Base-by-base conservation (phyloP, 2,329 filamentous ascomycete species). In the Pseudogymnoascus sp. region DNA sequence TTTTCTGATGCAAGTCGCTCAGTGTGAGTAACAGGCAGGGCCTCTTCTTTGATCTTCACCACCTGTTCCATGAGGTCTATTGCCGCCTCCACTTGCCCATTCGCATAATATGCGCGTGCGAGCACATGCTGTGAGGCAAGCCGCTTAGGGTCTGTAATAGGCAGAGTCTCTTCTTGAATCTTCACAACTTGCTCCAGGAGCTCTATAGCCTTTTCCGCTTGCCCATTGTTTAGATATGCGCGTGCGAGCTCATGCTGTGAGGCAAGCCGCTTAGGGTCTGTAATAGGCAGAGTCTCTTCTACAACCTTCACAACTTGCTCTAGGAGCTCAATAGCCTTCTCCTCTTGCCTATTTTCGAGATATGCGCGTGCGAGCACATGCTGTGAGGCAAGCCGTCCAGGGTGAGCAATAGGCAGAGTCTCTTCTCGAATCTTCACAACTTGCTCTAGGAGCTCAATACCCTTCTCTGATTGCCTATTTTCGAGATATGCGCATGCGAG, bases 351-450 rank as follows among this genome's bases (percentile, higher is more conserved):
- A 39, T n/a, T 8, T 1, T 2, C 36, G 9, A 9, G 7, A 40
- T 64, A 64, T 35, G 58, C 61, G 3, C 17, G 11, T 36, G 61
- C 63, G 15, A 64, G 35, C 17, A 39, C 41, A 15, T 64, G 58
- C 58, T 64, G 57, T 29, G 63, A 64, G 7, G 60, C 11, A n/a
- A 63, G 33, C 3, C 36, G 62, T 10, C 33, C 31, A 10, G 62
- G 62, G 35, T 63, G 37, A 24, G 24, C 36, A n/a, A 13, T 9
- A 13, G 24, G 29, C 21, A 63, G 60, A 2, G 17, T 33, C 39
- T 36, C 13, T 31, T 26, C 1, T 17, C 2, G 17, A 26, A 61
- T 61, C 21, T 44, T 17, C 13, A 61, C 59, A 2, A 59, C 41
- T 5, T 63, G 7, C 33, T 63, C 37, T 24, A 61, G 33, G 21